Conservation (phyloP, 257 asterid genomes). For the Anisodus tanguticus region DNA sequence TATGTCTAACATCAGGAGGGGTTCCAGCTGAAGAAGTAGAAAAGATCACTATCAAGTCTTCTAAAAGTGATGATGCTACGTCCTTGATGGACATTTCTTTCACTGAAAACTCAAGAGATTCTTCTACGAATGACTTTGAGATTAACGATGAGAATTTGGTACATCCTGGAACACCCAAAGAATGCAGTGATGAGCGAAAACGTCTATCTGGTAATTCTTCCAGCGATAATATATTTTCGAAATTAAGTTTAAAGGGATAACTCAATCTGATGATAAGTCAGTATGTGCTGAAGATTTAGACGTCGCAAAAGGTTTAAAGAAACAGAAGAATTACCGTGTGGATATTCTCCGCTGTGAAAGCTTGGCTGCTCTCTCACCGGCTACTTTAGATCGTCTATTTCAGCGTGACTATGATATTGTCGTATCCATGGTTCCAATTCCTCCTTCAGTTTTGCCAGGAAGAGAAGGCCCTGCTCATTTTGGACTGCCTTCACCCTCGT, state of each 20-base stretch:
- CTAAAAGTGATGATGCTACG: conserved; percentile 46
- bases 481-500: conserved; percentile 94
- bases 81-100: conserved; percentile 43
- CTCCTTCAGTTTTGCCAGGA: conserved; percentile 92
- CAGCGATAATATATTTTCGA: conserved; percentile 26
- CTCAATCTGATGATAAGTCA: conserved; percentile 43
- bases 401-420: conserved; percentile 91
- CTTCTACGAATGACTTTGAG: conserved; percentile 41
- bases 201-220: not conserved
- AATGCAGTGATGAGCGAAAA: not conserved
- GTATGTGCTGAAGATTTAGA: conserved; percentile 48
- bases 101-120: conserved; percentile 41
- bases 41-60: conserved; percentile 41
- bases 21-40: conserved; percentile 53
- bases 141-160: conserved; percentile 38
- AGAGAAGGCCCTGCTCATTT: conserved; percentile 95
- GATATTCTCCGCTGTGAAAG: conserved; percentile 99
- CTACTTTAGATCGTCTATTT: conserved; percentile 91
- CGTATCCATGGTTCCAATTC: conserved; percentile 96
- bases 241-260: too few relatives aligned
- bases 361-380: conserved; percentile 88
- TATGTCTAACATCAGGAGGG: conserved; percentile 94
- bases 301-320: conserved; percentile 54
- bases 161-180: conserved; percentile 37
- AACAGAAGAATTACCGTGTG: conserved; percentile 70